A percentile compares a stretch with the other conserved stretches of the same genome.
These are phyloP conservation scores for Ramaria sp. DNA, from an alignment of 768 basidiomycete species.

Conservation along the genomic window DNA sequence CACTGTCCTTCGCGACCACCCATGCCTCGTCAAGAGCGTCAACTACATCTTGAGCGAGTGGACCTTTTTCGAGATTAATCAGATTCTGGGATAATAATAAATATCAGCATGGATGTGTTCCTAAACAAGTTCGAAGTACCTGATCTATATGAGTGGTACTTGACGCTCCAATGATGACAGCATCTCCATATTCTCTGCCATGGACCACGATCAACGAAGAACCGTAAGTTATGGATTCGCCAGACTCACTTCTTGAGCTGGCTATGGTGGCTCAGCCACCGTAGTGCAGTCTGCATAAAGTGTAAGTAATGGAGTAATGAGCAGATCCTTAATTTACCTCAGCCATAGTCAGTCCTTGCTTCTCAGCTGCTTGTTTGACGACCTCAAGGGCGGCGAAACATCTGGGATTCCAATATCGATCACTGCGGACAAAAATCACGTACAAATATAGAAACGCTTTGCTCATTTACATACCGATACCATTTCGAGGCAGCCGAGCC, in stretches of 20 bases:
- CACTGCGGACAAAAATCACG: slow-evolving; percentile 8
- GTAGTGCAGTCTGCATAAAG: slow-evolving; percentile 20
- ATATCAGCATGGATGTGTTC: background rate
- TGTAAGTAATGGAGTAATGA: background rate
- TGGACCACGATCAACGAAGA: background rate
- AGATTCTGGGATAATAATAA: slow-evolving; percentile 13
- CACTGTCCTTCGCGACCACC: slow-evolving; percentile 18
- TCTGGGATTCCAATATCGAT: slow-evolving; percentile 43
- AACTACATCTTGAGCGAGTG: slow-evolving; percentile 28
- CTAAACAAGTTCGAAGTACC: slow-evolving; percentile 13
- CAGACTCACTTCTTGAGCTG: slow-evolving; percentile 22
- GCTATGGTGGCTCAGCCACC: slow-evolving; percentile 42
- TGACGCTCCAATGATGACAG: slow-evolving; percentile 54
- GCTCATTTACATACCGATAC: background rate
- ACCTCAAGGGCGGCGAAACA: slow-evolving; percentile 38
- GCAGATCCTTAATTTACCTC: slow-evolving; percentile 14
- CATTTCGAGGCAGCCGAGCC: slow-evolving; percentile 13
- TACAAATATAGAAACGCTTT: no score
- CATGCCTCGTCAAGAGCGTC: slow-evolving; percentile 27
- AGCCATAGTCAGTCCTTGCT: slow-evolving; percentile 24
- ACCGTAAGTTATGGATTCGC: background rate
- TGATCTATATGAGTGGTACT: slow-evolving; percentile 45
- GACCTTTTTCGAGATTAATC: slow-evolving; percentile 21
- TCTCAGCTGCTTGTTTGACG: slow-evolving; percentile 30
- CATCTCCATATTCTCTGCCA: slow-evolving; percentile 31